These are phyloP conservation scores for Diospyros kaki DNA, from an alignment of 148 eudicot species.

Conservation along the genomic window DNA sequence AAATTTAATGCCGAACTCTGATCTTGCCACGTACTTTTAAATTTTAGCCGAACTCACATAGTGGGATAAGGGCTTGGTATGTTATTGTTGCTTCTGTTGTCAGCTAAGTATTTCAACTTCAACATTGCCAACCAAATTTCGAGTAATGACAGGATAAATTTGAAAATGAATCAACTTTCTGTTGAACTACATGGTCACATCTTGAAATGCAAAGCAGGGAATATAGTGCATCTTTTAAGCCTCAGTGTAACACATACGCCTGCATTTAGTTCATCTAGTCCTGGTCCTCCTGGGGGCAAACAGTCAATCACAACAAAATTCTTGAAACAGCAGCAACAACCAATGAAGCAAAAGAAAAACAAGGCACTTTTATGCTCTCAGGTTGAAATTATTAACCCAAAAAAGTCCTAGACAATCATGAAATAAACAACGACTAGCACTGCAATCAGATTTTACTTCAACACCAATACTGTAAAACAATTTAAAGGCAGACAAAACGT, in stretches of 20 bases:
- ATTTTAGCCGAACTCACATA: not conserved
- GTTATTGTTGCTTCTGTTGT: too few species aligned
- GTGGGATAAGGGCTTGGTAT: too few species aligned
- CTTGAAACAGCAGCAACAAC: not conserved
- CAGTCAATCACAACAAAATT: not conserved
- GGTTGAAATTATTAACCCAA: not conserved
- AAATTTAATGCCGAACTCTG: conserved; percentile 1
- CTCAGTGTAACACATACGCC: not conserved
- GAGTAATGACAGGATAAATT: not conserved
- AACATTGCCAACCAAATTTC: not conserved
- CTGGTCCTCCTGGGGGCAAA: not conserved
- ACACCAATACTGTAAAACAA: not conserved
- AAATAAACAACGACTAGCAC: not conserved
- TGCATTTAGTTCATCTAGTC: not conserved
- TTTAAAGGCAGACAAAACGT: not conserved
- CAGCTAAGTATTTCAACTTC: not conserved
- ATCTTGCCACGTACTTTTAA: not conserved
- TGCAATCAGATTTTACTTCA: not conserved
- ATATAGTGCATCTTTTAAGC: not conserved
- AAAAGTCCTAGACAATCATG: not conserved
- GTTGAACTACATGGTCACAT: not conserved
- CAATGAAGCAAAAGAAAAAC: conserved; percentile 3
- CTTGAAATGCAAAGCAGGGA: not conserved
- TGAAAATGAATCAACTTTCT: not conserved
- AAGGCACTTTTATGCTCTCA: not conserved